Percentiles rank a stretch among this genome's conserved stretches.
Evolutionary conservation across 805 yeast species (phyloP).

Genomic region (Blastobotrys robertii): DNA sequence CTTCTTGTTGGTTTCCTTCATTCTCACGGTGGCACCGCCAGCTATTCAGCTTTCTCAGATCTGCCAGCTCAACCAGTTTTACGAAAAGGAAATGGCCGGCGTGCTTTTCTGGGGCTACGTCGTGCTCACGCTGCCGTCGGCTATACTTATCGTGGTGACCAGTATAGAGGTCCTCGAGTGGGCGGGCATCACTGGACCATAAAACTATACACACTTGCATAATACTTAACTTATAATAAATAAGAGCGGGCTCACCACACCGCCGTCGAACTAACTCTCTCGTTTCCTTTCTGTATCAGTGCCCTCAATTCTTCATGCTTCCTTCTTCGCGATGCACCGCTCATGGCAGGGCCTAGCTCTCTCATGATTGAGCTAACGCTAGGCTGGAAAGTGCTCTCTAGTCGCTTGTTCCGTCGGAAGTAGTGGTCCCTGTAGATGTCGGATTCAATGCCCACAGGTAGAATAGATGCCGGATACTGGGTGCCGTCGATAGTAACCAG

Average conservation of each 20-base stretch:
- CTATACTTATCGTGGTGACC: conserved; percentile 45
- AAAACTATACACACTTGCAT: not conserved
- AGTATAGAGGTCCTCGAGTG: conserved; percentile 48
- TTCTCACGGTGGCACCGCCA: conserved; percentile 54
- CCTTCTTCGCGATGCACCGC: not conserved
- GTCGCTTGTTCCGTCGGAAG: not conserved
- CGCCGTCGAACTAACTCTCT: not conserved
- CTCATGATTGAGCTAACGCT: no score
- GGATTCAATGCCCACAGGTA: conserved; percentile 1
- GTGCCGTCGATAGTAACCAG: not conserved
- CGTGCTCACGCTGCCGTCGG: conserved; percentile 48
- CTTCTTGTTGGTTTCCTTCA: conserved; percentile 47
- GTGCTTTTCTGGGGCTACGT: conserved; percentile 62
- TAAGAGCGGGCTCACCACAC: not conserved
- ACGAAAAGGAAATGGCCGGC: conserved; percentile 56
- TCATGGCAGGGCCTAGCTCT: not conserved
- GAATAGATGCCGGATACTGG: not conserved
- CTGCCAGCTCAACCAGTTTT: conserved; percentile 49
- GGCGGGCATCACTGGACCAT: conserved; percentile 26
- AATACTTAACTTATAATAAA: not conserved
- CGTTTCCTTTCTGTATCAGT: not conserved
- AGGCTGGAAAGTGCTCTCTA: no score
- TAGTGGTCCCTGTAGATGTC: conserved; percentile 3
- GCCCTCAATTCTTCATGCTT: not conserved
- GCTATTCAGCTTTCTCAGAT: conserved; percentile 61